Conservation (phyloP, 352 stramenopile genomes). For the Halophytophthora batemanensis region DNA sequence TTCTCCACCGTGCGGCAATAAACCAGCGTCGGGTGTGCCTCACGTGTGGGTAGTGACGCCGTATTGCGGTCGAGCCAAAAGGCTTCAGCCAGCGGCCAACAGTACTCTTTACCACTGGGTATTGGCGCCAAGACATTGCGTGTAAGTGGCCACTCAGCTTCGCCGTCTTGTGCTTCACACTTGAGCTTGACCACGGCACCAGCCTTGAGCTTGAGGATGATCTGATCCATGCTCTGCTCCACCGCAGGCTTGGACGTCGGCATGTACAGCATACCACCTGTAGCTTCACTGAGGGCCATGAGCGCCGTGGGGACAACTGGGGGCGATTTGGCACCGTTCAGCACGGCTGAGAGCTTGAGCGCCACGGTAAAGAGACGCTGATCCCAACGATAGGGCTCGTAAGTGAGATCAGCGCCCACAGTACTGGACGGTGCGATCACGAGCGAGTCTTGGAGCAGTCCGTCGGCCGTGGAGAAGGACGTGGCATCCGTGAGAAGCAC, state of each 20-base stretch:
- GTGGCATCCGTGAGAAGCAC: constrained; percentile 84
- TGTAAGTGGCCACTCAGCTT: constrained; percentile 40
- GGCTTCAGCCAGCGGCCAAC: constrained; percentile 76
- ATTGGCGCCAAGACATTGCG: constrained; percentile 75
- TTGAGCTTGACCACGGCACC: constrained; percentile 82
- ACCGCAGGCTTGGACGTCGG: constrained; percentile 76
- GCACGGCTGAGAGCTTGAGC: constrained; percentile 75
- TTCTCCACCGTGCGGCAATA: constrained; percentile 70
- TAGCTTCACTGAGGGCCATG: constrained; percentile 84
- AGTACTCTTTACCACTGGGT: constrained; percentile 76
- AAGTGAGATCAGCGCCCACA: constrained; percentile 74
- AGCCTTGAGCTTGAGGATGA: constrained; percentile 79
- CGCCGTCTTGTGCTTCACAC: constrained; percentile 49
- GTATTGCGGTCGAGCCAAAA: constrained; percentile 88
- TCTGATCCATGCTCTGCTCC: constrained; percentile 84
- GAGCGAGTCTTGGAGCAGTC: constrained; percentile 71
- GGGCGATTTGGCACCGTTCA: constrained; percentile 43
- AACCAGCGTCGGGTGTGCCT: constrained; percentile 75
- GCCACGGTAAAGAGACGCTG: constrained; percentile 79
- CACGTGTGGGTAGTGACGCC: constrained; percentile 58
- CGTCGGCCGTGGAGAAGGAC: constrained; percentile 56
- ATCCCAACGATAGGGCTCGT: constrained; percentile 85
- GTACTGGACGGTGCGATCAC: constrained; percentile 63
- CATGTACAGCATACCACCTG: constrained; percentile 79
- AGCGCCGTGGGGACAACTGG: constrained; percentile 62